Evolutionary conservation across 352 stramenopile species (phyloP).

Genomic region (Globisporangium yorkense): DNA sequence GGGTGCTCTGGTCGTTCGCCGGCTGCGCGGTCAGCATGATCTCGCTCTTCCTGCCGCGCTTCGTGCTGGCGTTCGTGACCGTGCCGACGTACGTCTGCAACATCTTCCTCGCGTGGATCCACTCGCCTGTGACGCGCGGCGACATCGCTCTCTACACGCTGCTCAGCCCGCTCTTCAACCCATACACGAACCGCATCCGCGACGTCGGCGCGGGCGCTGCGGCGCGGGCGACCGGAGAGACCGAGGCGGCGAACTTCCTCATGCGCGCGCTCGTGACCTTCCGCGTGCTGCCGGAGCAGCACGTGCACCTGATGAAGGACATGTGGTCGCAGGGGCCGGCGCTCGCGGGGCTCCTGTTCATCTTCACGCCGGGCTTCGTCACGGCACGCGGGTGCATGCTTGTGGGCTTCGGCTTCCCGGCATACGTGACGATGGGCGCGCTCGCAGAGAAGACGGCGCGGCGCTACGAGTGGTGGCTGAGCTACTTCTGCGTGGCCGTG

Average conservation of each 20-base stretch:
- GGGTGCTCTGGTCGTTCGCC: slow-evolving; percentile 71
- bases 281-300: slow-evolving; percentile 53
- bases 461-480: slow-evolving; percentile 86
- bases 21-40: slow-evolving; percentile 39
- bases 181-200: slow-evolving; percentile 65
- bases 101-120: slow-evolving; percentile 74
- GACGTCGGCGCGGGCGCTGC: slow-evolving; percentile 20
- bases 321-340: slow-evolving; percentile 75
- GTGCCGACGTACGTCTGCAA: slow-evolving; percentile 59
- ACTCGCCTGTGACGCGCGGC: slow-evolving; percentile 67
- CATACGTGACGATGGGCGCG: slow-evolving; percentile 75
- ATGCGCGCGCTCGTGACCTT: slow-evolving; percentile 62
- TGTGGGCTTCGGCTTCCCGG: slow-evolving; percentile 79
- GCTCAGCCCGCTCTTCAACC: slow-evolving; percentile 58
- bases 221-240: slow-evolving; percentile 13
- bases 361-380: slow-evolving; percentile 83
- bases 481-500: slow-evolving; percentile 75
- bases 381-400: slow-evolving; percentile 65
- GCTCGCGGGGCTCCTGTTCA: slow-evolving; percentile 70
- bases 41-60: slow-evolving; percentile 60
- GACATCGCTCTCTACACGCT: slow-evolving; percentile 69
- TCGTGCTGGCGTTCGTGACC: slow-evolving; percentile 46
- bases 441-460: slow-evolving; percentile 68
- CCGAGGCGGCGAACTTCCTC: slow-evolving; percentile 55
- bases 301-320: slow-evolving; percentile 68